A percentile compares a stretch with the other conserved stretches of the same genome.
These are phyloP conservation scores for Cubamyces lactineus DNA, from an alignment of 768 basidiomycete species.

Conservation along the genomic window DNA sequence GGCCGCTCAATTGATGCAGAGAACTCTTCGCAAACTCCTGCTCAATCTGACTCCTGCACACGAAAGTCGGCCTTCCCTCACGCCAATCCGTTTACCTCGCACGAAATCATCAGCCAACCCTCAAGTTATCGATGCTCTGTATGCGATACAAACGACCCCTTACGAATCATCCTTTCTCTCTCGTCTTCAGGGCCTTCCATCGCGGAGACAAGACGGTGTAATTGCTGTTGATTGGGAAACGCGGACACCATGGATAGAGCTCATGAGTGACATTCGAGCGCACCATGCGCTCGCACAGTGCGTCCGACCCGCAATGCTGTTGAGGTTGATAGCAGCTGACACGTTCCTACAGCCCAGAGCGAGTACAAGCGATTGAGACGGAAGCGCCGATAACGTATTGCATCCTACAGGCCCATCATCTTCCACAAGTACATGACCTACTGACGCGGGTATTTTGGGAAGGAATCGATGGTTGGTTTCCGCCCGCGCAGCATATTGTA, in stretches of 20 bases:
- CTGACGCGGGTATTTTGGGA: constrained; percentile 73
- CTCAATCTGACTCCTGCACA: constrained; percentile 4
- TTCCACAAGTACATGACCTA: constrained; percentile 73
- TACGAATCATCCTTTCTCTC: constrained; percentile 69
- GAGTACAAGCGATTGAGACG: constrained; percentile 46
- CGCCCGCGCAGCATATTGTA: neutral
- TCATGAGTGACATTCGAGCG: constrained; percentile 72
- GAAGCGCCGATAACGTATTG: constrained; percentile 64
- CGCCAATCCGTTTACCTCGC: constrained; percentile 39
- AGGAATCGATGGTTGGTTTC: constrained; percentile 66
- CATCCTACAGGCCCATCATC: constrained; percentile 58
- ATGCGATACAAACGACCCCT: constrained; percentile 60
- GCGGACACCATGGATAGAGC: constrained; percentile 69
- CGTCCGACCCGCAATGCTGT: constrained; percentile 26
- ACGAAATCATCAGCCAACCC: constrained; percentile 31
- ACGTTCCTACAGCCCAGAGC: constrained; percentile 51
- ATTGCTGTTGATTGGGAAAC: constrained; percentile 77
- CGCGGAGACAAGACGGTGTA: constrained; percentile 36
- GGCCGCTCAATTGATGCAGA: neutral
- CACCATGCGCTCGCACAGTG: constrained; percentile 69
- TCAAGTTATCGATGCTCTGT: constrained; percentile 53
- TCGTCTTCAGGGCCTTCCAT: constrained; percentile 54
- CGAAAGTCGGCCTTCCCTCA: constrained; percentile 31
- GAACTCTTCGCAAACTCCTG: constrained; percentile 14
- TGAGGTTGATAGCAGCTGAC: neutral